phyloP scores from a whole-genome alignment of 306 rosid species.

The Chamaecrista fasciculata region DNA sequence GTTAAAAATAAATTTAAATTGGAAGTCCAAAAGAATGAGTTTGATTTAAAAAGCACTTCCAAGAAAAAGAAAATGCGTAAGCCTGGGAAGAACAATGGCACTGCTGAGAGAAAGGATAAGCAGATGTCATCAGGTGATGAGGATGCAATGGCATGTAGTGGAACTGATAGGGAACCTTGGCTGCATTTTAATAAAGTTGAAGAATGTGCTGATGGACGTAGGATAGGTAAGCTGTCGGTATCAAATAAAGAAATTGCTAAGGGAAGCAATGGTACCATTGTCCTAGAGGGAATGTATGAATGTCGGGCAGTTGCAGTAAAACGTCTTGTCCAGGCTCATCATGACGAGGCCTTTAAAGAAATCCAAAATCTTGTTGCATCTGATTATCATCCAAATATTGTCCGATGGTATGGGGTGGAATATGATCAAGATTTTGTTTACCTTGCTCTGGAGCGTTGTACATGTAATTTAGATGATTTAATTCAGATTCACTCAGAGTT shows the following conservation, averaged over 20 bases:
- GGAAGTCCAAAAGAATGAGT: conserved; percentile 25
- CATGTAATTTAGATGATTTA: conserved; percentile 66
- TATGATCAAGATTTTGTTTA: conserved; percentile 79
- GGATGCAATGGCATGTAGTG: conserved; percentile 8
- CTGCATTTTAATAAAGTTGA: conserved; percentile 23
- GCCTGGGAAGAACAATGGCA: conserved; percentile 34
- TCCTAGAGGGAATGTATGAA: conserved; percentile 70
- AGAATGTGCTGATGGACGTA: conserved; percentile 49
- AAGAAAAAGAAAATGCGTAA: conserved; percentile 51
- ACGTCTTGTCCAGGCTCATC: conserved; percentile 80
- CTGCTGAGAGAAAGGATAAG: conserved; percentile 34
- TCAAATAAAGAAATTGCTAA: conserved; percentile 61
- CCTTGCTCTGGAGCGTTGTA: conserved; percentile 75
- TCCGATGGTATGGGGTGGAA: conserved; percentile 85
- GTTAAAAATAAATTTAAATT: conserved; percentile 12
- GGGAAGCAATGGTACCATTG: conserved; percentile 82
- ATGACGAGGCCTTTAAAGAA: conserved; percentile 67
- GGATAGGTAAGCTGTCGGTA: conserved; percentile 56
- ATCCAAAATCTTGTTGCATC: conserved; percentile 76
- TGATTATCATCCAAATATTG: conserved; percentile 77
- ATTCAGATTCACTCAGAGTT: conserved; percentile 41
- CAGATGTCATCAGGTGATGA: conserved; percentile 26
- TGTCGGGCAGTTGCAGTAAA: conserved; percentile 73
- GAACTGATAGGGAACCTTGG: conserved; percentile 11
- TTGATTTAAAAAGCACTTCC: conserved; percentile 34